These are phyloP conservation scores for Spencermartinsiella ligniputridi DNA, from an alignment of 1,139 yeast species.

Conservation along the genomic window DNA sequence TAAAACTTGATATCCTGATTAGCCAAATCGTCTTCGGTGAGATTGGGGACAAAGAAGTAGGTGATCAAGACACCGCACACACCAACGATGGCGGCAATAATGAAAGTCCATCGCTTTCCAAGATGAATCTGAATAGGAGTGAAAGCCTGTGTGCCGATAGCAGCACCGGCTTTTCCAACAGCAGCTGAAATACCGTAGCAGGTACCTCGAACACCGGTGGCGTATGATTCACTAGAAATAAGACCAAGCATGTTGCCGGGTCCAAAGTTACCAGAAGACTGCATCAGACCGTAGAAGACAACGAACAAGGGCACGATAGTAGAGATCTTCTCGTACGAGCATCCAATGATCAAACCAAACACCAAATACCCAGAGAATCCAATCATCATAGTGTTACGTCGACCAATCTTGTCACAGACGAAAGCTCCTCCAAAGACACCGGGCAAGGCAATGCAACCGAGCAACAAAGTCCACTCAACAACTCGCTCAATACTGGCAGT, in stretches of 20 bases:
- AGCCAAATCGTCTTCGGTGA: constrained; percentile 61
- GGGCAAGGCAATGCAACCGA: constrained; percentile 51
- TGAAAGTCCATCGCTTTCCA: constrained; percentile 45
- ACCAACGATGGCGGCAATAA: constrained; percentile 69
- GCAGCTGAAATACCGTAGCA: constrained; percentile 51
- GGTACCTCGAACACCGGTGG: constrained; percentile 74
- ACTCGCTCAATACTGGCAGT: constrained; percentile 40
- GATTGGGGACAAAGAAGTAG: constrained; percentile 60
- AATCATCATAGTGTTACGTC: constrained; percentile 54
- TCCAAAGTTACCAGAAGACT: constrained; percentile 62
- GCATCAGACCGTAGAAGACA: constrained; percentile 56
- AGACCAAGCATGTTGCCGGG: constrained; percentile 76
- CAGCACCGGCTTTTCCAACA: constrained; percentile 53
- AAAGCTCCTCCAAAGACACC: constrained; percentile 57
- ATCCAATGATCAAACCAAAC: constrained; percentile 58
- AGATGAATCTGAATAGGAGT: constrained; percentile 39
- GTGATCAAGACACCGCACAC: constrained; percentile 60
- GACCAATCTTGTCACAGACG: constrained; percentile 50
- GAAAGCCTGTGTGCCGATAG: constrained; percentile 46
- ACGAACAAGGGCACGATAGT: constrained; percentile 53
- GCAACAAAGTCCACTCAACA: constrained; percentile 56
- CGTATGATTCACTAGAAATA: constrained; percentile 61
- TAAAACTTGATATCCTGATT: constrained; percentile 61
- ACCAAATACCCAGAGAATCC: constrained; percentile 57
- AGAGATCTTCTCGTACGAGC: constrained; percentile 45